Evolutionary conservation across 345 rosid species (phyloP).

Genomic region (Murraya paniculata): DNA sequence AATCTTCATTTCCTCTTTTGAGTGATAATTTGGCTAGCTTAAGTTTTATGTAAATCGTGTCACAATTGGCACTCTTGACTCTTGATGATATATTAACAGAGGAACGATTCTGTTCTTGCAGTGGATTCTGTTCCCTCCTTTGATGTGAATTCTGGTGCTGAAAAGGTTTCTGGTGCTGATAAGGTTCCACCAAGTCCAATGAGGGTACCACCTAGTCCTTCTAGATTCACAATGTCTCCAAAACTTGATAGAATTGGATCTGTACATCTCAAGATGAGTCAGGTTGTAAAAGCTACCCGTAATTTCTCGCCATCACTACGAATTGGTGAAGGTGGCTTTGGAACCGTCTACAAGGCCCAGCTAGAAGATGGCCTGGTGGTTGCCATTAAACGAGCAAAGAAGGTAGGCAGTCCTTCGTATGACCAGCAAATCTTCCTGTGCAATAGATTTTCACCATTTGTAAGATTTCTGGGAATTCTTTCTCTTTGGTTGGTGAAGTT

Average conservation of each 20-base stretch:
- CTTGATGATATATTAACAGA: not conserved
- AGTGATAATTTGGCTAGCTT: not conserved
- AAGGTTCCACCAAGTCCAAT: constrained; percentile 69
- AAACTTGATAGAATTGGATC: constrained; percentile 65
- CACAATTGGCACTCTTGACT: not conserved
- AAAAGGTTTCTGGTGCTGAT: constrained; percentile 55
- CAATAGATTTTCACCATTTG: not conserved
- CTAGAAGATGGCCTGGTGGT: constrained; percentile 71
- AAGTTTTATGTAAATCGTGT: not conserved
- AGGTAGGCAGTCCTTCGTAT: constrained; percentile 39
- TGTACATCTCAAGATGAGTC: constrained; percentile 52
- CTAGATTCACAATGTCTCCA: constrained; percentile 71
- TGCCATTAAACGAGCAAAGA: constrained; percentile 96
- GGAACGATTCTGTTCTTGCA: constrained; percentile 33
- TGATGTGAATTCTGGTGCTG: constrained; percentile 50
- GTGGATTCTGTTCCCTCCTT: constrained; percentile 58
- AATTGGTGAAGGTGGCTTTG: constrained; percentile 96
- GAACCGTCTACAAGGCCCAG: constrained; percentile 74
- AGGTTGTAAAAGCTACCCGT: constrained; percentile 61
- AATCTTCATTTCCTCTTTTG: not conserved
- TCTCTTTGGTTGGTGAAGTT: not conserved
- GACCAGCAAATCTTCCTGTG: not conserved
- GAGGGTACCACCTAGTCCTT: constrained; percentile 87
- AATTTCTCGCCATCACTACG: constrained; percentile 58
- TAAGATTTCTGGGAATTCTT: not conserved